A percentile compares a stretch with the other conserved stretches of the same genome.
phyloP scores from a whole-genome alignment of 257 asterid genomes.

The Nyctanthes arbortristis region DNA sequence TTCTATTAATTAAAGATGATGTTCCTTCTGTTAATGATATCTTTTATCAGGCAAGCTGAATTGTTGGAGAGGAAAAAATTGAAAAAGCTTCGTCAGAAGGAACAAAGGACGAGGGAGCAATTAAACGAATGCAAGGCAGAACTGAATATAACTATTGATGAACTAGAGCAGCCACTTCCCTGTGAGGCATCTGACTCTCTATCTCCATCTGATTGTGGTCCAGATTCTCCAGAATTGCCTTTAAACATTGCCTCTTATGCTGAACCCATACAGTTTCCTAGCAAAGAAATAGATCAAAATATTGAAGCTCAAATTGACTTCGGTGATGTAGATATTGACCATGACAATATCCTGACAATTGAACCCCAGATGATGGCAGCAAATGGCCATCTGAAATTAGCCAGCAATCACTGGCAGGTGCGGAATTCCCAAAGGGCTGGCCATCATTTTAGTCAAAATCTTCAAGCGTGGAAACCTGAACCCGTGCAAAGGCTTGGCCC shows the following conservation, averaged over 20 bases:
- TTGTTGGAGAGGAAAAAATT: conserved; percentile 71
- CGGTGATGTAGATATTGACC: conserved; percentile 35
- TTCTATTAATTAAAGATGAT: not conserved
- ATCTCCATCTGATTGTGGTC: conserved; percentile 41
- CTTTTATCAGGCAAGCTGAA: conserved; percentile 57
- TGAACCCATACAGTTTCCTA: conserved; percentile 41
- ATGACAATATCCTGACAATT: conserved; percentile 36
- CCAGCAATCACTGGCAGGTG: conserved; percentile 52
- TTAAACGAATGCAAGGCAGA: conserved; percentile 31
- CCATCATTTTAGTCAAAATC: conserved; percentile 42
- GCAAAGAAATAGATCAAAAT: conserved; percentile 39
- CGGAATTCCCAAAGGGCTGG: conserved; percentile 55
- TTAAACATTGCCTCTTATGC: conserved; percentile 31
- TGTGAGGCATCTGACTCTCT: conserved; percentile 49
- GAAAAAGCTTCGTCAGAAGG: conserved; percentile 84
- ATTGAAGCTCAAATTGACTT: conserved; percentile 42
- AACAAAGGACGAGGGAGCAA: conserved; percentile 67
- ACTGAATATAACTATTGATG: conserved; percentile 36
- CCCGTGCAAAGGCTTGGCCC: conserved; percentile 47
- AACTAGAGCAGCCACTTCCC: conserved; percentile 38
- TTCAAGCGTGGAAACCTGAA: conserved; percentile 52
- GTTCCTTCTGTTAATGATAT: not conserved
- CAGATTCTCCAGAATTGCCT: conserved; percentile 37
- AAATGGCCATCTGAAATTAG: conserved; percentile 32
- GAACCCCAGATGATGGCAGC: conserved; percentile 38